Percentiles rank a stretch among this genome's conserved stretches.
Evolutionary conservation across 257 asterid genomes (phyloP).

Genomic region (Misopates orontium): DNA sequence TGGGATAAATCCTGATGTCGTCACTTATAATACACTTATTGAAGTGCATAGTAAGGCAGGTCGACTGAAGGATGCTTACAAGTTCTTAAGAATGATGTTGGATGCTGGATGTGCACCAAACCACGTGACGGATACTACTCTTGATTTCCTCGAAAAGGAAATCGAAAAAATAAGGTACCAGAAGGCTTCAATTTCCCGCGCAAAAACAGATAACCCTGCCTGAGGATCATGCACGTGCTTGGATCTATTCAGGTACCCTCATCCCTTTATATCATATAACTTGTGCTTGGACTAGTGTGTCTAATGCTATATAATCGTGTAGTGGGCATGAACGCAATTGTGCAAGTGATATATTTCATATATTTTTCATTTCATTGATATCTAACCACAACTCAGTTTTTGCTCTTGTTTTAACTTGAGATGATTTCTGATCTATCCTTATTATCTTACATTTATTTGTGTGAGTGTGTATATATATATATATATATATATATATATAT

Average conservation of each 20-base stretch:
- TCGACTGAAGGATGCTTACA: conserved; percentile 71
- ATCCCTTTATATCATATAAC: not conserved
- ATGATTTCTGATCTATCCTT: not conserved
- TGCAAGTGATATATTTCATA: not conserved
- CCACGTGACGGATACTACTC: conserved; percentile 83
- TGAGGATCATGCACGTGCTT: not conserved
- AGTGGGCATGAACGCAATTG: not conserved
- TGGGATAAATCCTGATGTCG: conserved; percentile 89
- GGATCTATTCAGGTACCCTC: not conserved
- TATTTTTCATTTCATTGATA: not conserved
- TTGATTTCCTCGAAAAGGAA: conserved; percentile 74
- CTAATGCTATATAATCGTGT: not conserved
- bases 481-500: too few relatives aligned
- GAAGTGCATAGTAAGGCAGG: conserved; percentile 87
- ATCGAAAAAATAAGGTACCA: conserved; percentile 61
- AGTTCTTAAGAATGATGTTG: conserved; percentile 78
- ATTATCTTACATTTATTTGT: not conserved
- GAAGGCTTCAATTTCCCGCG: conserved; percentile 61
- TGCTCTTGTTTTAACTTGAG: not conserved
- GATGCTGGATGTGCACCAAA: conserved; percentile 92
- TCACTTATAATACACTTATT: conserved; percentile 82
- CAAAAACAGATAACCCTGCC: conserved; percentile 31
- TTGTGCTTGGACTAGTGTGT: not conserved
- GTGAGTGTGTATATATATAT: too few relatives aligned
- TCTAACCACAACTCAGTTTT: not conserved